Base-by-base conservation (phyloP, 108 stramenopile genomes). In the Nitzschia sp. region DNA sequence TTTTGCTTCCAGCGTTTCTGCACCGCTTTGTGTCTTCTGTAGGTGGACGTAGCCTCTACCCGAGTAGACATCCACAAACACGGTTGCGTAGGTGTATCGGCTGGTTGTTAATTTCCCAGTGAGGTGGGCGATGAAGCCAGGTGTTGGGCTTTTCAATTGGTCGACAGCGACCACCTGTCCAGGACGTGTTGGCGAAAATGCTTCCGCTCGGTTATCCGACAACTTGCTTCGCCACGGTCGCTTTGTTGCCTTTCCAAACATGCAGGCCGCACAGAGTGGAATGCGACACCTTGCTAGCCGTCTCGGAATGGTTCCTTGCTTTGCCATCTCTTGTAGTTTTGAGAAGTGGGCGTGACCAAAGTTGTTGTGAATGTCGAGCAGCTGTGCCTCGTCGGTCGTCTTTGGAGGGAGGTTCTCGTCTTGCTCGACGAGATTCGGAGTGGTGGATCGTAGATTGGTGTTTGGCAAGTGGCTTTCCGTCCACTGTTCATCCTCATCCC, bases 71-170 rank as follows among this genome's bases (percentile, higher is more conserved):
- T 79, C 77, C 13, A 80, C 79, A 46, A 72, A 84, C 5, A 77
- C 54, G 32, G 67, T 68, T 6, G 74, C 79, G 31, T 49, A 24
- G 11, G 28, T 34, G 79, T 80, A 75, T 0, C 77, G 68, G 1
- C 38, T 42, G 13, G 25, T 32, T 0, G 74, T 84, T 21, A 74
- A 56, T 13, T 58, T 65, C 17, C 81, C 81, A 34, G 32, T 61
- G 34, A 72, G 67, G 51, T 78, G 77, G 19, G 81, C 74, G 23
- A 82, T 56, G 28, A 78, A 66, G n/a, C 77, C 77, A 3, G 77
- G 70, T 42, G 74, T 78, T 2, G 77, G 54, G 13, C 69, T 71
- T 9, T 56, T 56, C 69, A 82, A 31, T 33, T 82, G 82, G 31
- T 82, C 82, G 19, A 82, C 74, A 13, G 54, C 26, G 23, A 78